phyloP scores from a whole-genome alignment of 345 rosid genomes.

The Eutrema heterophyllum region DNA sequence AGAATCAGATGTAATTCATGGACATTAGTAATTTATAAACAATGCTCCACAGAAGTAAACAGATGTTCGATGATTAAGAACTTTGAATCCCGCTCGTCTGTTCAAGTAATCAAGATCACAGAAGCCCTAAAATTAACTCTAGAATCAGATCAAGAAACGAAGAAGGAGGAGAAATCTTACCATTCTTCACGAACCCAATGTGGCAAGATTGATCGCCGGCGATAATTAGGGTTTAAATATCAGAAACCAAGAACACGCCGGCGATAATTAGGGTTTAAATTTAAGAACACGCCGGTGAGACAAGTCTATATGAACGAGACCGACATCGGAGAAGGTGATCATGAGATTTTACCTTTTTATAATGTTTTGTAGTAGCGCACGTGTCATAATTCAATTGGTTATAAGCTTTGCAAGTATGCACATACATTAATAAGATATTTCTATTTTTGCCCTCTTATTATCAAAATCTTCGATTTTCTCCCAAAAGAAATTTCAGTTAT shows the following conservation, averaged over 20 bases:
- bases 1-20: background rate
- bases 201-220: background rate
- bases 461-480: background rate
- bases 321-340: background rate
- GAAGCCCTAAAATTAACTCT: background rate
- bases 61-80: background rate
- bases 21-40: background rate
- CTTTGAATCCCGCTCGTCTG: background rate
- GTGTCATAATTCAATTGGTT: background rate
- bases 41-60: background rate
- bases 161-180: background rate
- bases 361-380: background rate
- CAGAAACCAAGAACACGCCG: background rate
- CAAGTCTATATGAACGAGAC: background rate
- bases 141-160: background rate
- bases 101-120: background rate
- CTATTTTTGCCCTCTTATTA: background rate
- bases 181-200: conserved; percentile 3
- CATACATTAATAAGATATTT: background rate
- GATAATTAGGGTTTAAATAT: conserved; percentile 1
- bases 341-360: background rate
- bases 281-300: background rate
- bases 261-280: too few species aligned
- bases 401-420: background rate
- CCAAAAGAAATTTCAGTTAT: background rate